Evolutionary conservation across 2,329 filamentous ascomycete species (phyloP).

Genomic region (Boeremia exigua): DNA sequence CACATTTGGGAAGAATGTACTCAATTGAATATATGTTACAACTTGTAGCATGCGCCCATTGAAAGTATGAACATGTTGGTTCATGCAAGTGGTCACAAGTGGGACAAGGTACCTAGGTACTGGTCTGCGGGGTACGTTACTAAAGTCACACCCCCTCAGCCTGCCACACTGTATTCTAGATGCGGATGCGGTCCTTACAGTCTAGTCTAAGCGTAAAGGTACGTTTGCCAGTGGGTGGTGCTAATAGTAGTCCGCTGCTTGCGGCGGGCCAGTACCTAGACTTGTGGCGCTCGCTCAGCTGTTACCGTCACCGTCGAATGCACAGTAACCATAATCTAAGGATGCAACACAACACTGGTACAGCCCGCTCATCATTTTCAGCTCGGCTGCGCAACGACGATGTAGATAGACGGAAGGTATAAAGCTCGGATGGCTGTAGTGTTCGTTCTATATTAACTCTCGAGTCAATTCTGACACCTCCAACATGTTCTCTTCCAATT

Average conservation of each 20-base stretch:
- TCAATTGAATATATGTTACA: no score
- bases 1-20: no score
- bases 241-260: neutral
- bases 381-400: neutral
- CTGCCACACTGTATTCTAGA: no score
- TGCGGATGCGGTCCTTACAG: neutral
- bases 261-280: neutral
- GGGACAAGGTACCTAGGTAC: no score
- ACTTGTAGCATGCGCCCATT: no score
- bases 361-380: neutral
- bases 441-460: neutral
- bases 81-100: no score
- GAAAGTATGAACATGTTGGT: no score
- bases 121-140: no score
- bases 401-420: neutral
- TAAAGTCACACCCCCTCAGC: no score
- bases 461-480: neutral
- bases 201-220: neutral
- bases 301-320: neutral
- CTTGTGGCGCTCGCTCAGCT: slow-evolving; percentile 7
- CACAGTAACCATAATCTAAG: neutral
- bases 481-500: neutral
- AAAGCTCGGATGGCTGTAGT: neutral
- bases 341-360: neutral
- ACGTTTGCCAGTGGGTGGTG: neutral